A percentile compares a stretch with the other conserved stretches of the same genome.
Evolutionary conservation across 164 flowering plant species (phyloP).

Genomic region (grape (Vitis vinifera)): ASM3070453v1 NC_081808.1:11907001-11907500

Average conservation of each 20-base stretch:
- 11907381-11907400: conserved; percentile 49
- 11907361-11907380: conserved; percentile 74
- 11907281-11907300: conserved; percentile 59
- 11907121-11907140: neutral
- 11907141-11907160: too few species aligned
- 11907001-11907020: conserved; percentile 74
- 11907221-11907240: conserved; percentile 51
- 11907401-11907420: conserved; percentile 37
- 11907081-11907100: conserved; percentile 19
- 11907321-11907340: conserved; percentile 67
- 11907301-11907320: conserved; percentile 66
- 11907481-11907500: neutral
- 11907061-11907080: conserved; percentile 93
- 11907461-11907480: neutral
- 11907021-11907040: conserved; percentile 98
- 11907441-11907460: neutral
- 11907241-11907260: conserved; percentile 77
- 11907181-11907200: neutral
- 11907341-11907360: conserved; percentile 66
- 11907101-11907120: neutral
- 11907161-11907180: too few species aligned
- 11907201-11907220: conserved; percentile 54
- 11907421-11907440: too few species aligned
- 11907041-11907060: conserved; percentile 83
- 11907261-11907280: conserved; percentile 73